These are phyloP conservation scores for Wickerhamiella vanderwaltii DNA, from an alignment of 805 yeast genomes.

Conservation along the genomic window DNA sequence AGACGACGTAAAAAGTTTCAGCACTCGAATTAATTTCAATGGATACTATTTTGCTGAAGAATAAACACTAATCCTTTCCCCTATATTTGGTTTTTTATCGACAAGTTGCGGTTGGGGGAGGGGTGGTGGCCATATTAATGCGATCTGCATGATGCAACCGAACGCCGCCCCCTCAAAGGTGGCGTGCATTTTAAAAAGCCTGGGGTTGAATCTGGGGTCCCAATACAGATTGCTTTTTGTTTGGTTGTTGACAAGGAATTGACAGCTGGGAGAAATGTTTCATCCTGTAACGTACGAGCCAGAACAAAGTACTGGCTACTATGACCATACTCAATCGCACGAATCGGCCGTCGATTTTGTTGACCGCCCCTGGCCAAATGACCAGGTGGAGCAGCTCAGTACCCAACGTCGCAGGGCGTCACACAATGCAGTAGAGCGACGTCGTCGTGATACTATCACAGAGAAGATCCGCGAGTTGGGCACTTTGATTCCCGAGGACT, in stretches of 20 bases:
- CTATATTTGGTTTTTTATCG: too few species aligned
- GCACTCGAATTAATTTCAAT: slow-evolving; percentile 29
- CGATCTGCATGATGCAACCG: too few species aligned
- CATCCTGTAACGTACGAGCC: too few species aligned
- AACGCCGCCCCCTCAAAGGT: background rate
- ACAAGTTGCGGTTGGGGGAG: background rate
- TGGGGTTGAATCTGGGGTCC: background rate
- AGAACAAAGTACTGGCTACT: background rate
- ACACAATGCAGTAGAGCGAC: slow-evolving; percentile 88
- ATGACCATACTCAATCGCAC: too few species aligned
- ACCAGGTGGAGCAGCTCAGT: slow-evolving; percentile 25
- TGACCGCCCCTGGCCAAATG: background rate
- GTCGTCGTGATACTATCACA: slow-evolving; percentile 82
- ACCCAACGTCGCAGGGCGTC: slow-evolving; percentile 69
- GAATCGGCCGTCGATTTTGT: slow-evolving; percentile 1
- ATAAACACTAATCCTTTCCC: too few species aligned
- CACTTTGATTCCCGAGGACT: slow-evolving; percentile 52
- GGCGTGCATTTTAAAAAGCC: slow-evolving; percentile 7
- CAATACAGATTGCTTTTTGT: too few species aligned
- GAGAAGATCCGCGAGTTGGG: slow-evolving; percentile 80
- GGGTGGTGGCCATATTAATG: slow-evolving; percentile 5
- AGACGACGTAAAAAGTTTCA: slow-evolving; percentile 27
- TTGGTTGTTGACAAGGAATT: too few species aligned
- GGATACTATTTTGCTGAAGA: slow-evolving; percentile 21
- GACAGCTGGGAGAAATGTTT: too few species aligned